phyloP scores from a whole-genome alignment of 768 basidiomycete genomes.

The Lentinula boryana region DNA sequence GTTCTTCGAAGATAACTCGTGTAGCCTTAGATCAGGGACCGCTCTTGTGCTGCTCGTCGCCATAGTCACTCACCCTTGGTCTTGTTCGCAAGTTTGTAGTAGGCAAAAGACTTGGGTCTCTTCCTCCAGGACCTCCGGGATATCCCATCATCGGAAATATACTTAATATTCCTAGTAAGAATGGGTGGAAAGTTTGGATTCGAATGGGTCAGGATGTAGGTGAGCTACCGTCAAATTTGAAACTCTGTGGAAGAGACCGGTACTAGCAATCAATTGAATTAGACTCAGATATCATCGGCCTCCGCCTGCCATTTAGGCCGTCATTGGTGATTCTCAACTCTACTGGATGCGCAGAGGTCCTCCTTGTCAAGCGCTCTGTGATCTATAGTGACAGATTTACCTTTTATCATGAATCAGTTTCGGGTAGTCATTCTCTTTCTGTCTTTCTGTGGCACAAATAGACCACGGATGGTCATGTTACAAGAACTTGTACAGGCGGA shows the following conservation, averaged over 20 bases:
- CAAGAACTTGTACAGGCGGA: conserved; percentile 1
- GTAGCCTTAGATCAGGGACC: neutral
- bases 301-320: conserved; percentile 10
- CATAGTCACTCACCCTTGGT: neutral
- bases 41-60: neutral
- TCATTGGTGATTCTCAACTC: conserved; percentile 13
- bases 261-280: neutral
- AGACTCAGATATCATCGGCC: conserved; percentile 9
- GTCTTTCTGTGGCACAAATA: neutral
- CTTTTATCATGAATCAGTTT: neutral
- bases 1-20: neutral
- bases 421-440: neutral
- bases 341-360: conserved; percentile 8
- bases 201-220: neutral
- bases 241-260: no score
- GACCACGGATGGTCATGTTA: conserved; percentile 2
- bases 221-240: neutral
- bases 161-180: conserved; percentile 4
- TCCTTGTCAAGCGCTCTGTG: conserved; percentile 11
- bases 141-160: conserved; percentile 10
- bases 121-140: conserved; percentile 9
- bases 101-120: neutral
- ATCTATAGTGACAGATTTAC: conserved; percentile 12
- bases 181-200: neutral
- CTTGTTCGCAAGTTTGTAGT: neutral